Base-by-base conservation (phyloP, 345 rosid species). In the Corchorus olitorius region DNA sequence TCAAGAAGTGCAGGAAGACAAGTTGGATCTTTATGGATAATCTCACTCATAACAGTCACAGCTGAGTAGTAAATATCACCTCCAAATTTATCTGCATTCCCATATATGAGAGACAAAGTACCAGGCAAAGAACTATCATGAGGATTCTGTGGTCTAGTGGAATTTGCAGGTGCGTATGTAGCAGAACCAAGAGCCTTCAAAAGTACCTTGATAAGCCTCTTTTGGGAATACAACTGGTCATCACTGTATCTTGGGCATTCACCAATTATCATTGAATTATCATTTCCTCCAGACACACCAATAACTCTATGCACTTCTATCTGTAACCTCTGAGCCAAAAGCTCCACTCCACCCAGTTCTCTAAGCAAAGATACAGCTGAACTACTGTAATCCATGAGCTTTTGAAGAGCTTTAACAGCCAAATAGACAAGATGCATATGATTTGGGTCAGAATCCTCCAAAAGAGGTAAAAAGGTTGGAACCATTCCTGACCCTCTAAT, bases 151-250 rank as follows among this genome's bases (percentile, higher is more conserved):
- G 93, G 82, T 79, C 97, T 87, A 61, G 83, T 81, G 70, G 91
- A 82, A 79, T 89, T 88, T 58, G 97, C 81, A 54, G 98, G 94
- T 62, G 96, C 84, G 86, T 87, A 89, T 39, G 97, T 91, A 65
- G 99, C 96, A 80, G 98, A 95, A 61, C 98, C 99, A 70, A 95
- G 94, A 15, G 98, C 97, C 90, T 93, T 95, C 85, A 95, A 79
- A 66, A 92, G 88, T 80, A 93, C 97, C 88, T 90, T 95, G 78
- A 95, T 88, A 72, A 95, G 96, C 85, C 99, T 90, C 89, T 93
- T 95, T 80, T 93, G 96, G 3, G 88, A 83, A 55, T 71, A 83
- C 73, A 89, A 67, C 67, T 81, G 87, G 78, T 93, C 96, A 77
- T 85, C 94, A 81, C 71, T 86, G 81, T 72, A 75, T 80, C 84